Conservation (phyloP, 257 asterid genomes). For the Forsythia suspensa region DNA sequence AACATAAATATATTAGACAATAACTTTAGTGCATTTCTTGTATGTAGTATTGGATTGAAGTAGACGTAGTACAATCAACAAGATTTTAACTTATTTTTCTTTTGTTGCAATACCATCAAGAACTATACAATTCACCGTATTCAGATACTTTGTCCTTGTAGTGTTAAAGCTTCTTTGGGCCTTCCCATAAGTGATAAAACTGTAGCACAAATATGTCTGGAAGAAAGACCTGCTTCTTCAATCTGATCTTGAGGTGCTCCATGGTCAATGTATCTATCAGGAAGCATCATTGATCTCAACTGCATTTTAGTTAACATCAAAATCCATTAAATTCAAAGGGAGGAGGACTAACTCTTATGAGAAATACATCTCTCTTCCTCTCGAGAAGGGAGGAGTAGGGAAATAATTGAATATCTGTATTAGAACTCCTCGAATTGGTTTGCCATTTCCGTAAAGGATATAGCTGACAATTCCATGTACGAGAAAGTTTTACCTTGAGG, state of each 20-base stretch:
- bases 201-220: slow-evolving; percentile 41
- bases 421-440: not conserved
- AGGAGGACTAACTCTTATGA: no score
- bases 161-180: slow-evolving; percentile 30
- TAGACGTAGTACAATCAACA: not conserved
- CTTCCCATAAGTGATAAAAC: slow-evolving; percentile 36
- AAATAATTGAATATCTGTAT: no score
- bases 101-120: not conserved
- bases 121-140: not conserved
- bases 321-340: not conserved
- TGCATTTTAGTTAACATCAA: slow-evolving; percentile 20
- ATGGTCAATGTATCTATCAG: slow-evolving; percentile 52
- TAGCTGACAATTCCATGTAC: not conserved
- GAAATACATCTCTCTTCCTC: not conserved
- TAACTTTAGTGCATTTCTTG: not conserved
- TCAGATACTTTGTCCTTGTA: not conserved
- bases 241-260: slow-evolving; percentile 53
- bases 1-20: no score
- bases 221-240: slow-evolving; percentile 49
- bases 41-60: not conserved
- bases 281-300: slow-evolving; percentile 50
- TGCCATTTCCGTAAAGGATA: slow-evolving; percentile 17
- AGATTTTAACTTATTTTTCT: not conserved
- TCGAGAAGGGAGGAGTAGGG: no score
- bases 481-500: slow-evolving; percentile 34